phyloP scores from a whole-genome alignment of 805 yeast species.

The Lipomyces oligophaga region DNA sequence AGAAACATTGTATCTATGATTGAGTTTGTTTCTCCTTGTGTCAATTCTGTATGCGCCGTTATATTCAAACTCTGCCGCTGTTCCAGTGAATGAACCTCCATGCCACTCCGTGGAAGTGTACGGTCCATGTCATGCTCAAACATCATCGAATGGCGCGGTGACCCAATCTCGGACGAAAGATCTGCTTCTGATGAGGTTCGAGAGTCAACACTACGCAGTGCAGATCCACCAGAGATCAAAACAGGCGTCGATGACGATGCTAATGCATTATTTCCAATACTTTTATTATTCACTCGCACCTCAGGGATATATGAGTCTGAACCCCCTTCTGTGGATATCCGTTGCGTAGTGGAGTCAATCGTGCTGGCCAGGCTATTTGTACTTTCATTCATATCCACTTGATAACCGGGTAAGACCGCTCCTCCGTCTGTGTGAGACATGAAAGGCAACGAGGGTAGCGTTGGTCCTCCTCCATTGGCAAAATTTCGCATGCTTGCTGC shows the following conservation, averaged over 20 bases:
- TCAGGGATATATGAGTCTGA: slow-evolving; percentile 13
- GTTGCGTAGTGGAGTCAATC: slow-evolving; percentile 1
- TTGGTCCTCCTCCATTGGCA: slow-evolving; percentile 6
- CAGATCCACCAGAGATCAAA: background rate
- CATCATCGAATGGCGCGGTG: slow-evolving; percentile 3
- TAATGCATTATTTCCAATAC: background rate
- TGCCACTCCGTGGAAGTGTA: background rate
- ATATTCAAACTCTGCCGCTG: slow-evolving; percentile 9
- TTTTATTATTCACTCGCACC: slow-evolving; percentile 1
- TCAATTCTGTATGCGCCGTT: slow-evolving; percentile 11
- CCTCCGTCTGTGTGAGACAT: slow-evolving; percentile 1
- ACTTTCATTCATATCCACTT: slow-evolving; percentile 14
- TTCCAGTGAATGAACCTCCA: slow-evolving; percentile 1
- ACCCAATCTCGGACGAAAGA: background rate
- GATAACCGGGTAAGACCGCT: slow-evolving; percentile 10
- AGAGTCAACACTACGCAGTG: slow-evolving; percentile 5
- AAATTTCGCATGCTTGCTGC: slow-evolving; percentile 21
- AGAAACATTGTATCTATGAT: slow-evolving; percentile 26
- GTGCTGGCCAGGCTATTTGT: slow-evolving; percentile 11
- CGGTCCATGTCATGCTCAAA: background rate
- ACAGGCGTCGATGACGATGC: slow-evolving; percentile 8
- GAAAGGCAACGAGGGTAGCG: background rate
- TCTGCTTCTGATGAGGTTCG: slow-evolving; percentile 9
- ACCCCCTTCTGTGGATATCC: slow-evolving; percentile 1
- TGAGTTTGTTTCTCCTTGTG: slow-evolving; percentile 25